Evolutionary conservation across 169 alveolate species (phyloP), one percentile per base, ranked within the genome.

Genomic region (Eimeria sp.): DNA sequence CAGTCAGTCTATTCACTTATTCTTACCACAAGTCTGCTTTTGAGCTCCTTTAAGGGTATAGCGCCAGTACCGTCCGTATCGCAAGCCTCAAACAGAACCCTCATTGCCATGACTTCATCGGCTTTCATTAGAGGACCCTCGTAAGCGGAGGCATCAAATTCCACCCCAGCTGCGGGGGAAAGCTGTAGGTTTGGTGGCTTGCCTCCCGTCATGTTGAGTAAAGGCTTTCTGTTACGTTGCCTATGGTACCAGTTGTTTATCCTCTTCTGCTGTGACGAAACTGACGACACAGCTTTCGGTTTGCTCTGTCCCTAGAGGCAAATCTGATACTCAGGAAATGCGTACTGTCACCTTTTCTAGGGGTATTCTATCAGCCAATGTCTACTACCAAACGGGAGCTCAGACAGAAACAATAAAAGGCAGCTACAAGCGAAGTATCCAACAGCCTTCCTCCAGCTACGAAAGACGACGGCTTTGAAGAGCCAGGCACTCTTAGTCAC

Each of bases 101-200:
- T 80, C 78, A 93, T 74, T 33, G 96, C 96, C 33, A 64, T 52
- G 16, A 93, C 90, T 68, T 93, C 96, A 25, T 93, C 94, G n/a
- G 89, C 60, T 33, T 93, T 93, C 96, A 93, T 93, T 46, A 62
- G 46, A 30, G 96, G 96, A 49, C 96, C 90, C 68, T 93, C 96
- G 88, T 93, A 93, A 58, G 49, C 66, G 25, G 89, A 88, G 40
- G 94, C 85, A 27, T 93, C 96, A 37, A 93, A 93, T 64, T 93
- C 96, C 25, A 62, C 58, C 13, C 89, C 94, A 64, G 77, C 52
- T 27, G 82, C 33, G 27, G 82, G 18, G 30, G 62, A 60, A 1
- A 85, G 16, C 68, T 85, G 77, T 14, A 52, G 18, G 18, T 52
- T 62, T 20, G 43, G 23, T 37, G 40, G 78, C 66, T 27, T 71